These are phyloP conservation scores for Achaetomium macrosporum DNA, from an alignment of 2,329 filamentous ascomycete species.

Conservation along the genomic window DNA sequence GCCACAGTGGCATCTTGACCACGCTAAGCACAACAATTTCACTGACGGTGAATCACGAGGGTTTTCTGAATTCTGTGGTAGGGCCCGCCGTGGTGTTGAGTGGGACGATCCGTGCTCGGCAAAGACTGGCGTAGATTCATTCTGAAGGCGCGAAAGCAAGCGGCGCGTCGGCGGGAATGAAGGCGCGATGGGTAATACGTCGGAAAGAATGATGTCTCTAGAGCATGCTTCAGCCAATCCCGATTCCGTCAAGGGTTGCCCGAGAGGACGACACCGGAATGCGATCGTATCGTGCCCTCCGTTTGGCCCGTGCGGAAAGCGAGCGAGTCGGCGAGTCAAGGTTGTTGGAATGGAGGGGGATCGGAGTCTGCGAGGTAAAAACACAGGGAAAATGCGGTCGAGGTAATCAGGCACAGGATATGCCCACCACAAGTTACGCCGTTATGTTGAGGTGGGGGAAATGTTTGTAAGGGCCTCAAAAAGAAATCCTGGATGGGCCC, in stretches of 20 bases:
- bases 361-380: background rate
- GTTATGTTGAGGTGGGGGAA: slow-evolving; percentile 14
- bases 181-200: slow-evolving; percentile 13
- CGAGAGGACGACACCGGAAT: slow-evolving; percentile 2
- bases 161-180: slow-evolving; percentile 15
- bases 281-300: background rate
- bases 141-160: slow-evolving; percentile 14
- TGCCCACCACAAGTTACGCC: background rate
- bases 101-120: slow-evolving; percentile 9
- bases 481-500: slow-evolving; percentile 10
- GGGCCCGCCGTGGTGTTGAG: slow-evolving; percentile 1
- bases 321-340: background rate
- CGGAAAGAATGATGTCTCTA: slow-evolving; percentile 11
- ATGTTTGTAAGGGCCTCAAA: slow-evolving; percentile 16
- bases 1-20: slow-evolving; percentile 68
- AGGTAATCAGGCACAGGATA: background rate
- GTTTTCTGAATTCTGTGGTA: background rate
- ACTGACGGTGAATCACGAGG: background rate
- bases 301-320: background rate
- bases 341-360: slow-evolving; percentile 7
- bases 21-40: background rate
- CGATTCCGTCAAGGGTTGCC: background rate
- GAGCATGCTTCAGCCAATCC: slow-evolving; percentile 16
- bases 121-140: slow-evolving; percentile 19
- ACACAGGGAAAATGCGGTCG: background rate